Evolutionary conservation across 1,284 basidiomycete genomes (phyloP).

Genomic region (Ustilago nuda): DNA sequence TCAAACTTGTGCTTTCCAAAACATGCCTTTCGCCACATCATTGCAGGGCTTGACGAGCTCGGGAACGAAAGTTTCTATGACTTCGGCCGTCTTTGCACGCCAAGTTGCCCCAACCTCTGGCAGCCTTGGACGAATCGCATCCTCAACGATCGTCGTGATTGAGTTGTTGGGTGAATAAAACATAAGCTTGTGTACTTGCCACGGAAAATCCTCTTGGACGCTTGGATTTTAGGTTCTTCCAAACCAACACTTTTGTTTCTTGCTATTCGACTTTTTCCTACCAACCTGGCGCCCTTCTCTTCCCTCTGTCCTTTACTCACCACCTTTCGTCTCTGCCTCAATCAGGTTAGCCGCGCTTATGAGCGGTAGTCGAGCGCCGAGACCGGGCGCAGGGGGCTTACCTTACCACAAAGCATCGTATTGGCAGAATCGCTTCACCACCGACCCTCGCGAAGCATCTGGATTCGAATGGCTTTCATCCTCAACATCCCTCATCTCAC

Average conservation of each 20-base stretch:
- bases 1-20: no score
- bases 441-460: slow-evolving; percentile 63
- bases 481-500: slow-evolving; percentile 9
- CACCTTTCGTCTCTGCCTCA: neutral
- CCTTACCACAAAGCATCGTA: slow-evolving; percentile 59
- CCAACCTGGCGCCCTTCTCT: neutral
- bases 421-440: slow-evolving; percentile 50
- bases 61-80: no score
- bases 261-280: neutral
- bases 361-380: neutral
- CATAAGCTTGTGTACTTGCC: neutral
- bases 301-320: neutral
- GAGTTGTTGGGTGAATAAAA: neutral
- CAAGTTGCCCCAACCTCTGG: no score
- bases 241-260: neutral
- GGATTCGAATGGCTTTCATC: slow-evolving; percentile 49
- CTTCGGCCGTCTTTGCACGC: no score
- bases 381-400: slow-evolving; percentile 4
- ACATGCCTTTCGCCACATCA: no score
- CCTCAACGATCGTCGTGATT: no score
- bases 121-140: no score
- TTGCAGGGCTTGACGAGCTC: no score
- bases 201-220: neutral
- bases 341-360: neutral
- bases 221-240: neutral